These are phyloP conservation scores for Globomyces sp. DNA, from an alignment of 371 early-diverging fungal species.

Conservation along the genomic window DNA sequence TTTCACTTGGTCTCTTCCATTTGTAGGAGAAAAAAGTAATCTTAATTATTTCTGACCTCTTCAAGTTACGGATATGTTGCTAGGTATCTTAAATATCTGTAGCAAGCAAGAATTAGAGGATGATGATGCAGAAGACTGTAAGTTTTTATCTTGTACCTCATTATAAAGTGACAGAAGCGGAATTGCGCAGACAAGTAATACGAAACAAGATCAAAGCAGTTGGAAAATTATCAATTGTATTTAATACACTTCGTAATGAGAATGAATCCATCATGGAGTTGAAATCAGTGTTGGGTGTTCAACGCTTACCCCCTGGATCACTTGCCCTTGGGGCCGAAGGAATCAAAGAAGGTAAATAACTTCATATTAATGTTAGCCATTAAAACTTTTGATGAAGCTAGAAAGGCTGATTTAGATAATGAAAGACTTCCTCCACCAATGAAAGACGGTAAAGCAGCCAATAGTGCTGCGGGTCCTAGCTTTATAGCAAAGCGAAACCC, in stretches of 20 bases:
- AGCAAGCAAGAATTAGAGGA: conserved; percentile 65
- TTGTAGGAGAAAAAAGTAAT: conserved; percentile 96
- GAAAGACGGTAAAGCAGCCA: not conserved
- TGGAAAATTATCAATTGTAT: conserved; percentile 85
- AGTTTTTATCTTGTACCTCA: not conserved
- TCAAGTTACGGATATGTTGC: conserved; percentile 88
- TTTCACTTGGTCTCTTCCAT: conserved; percentile 97
- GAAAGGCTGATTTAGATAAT: conserved; percentile 81
- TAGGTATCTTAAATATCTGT: conserved; percentile 89
- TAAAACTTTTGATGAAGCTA: conserved; percentile 88
- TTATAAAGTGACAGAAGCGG: conserved; percentile 47
- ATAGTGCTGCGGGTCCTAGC: not conserved
- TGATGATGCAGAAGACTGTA: conserved; percentile 17
- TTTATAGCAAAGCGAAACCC: conserved; percentile 7
- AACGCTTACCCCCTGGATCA: conserved; percentile 78
- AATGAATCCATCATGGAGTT: conserved; percentile 89
- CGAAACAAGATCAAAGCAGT: conserved; percentile 90
- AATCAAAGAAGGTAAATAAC: conserved; percentile 65
- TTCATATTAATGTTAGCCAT: conserved; percentile 56
- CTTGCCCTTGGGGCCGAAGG: conserved; percentile 90
- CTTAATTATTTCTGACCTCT: conserved; percentile 10
- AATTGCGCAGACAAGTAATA: conserved; percentile 71
- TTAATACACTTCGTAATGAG: conserved; percentile 84
- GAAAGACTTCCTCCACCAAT: conserved; percentile 82
- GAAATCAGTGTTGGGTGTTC: conserved; percentile 81